Base-by-base conservation (phyloP, 805 yeast species). In the Candida patagonica region DNA sequence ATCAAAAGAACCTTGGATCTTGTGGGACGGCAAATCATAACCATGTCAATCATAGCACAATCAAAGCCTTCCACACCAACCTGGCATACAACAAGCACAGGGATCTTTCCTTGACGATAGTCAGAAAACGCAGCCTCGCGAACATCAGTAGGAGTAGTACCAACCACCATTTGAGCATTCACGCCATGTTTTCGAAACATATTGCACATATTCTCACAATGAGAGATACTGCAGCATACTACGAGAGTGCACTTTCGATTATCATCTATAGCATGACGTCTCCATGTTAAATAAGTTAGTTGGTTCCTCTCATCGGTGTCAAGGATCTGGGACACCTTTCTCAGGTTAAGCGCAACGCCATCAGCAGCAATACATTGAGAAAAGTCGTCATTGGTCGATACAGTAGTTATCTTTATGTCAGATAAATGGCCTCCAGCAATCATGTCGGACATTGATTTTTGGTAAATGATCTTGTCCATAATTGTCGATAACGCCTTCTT, bases 31-130 rank as follows among this genome's bases (percentile, higher is more conserved):
- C 84, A 82, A 24, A 88, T 58, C 22, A 88, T 65, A 9, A 88
- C 63, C 23, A 86, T 78, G 53, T 88, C 96, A 42, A 87, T 80
- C 45, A 78, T 78, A 2, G 96, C 96, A 15, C 89, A 78, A 61
- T 88, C 96, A 0, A 96, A 86, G 0, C 97, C 97, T 57, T 88
- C 97, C 0, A 95, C 88, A 50, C 89, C 80, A 5, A 88, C 84
- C 13, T 82, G 85, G 56, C 95, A 92, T 54, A 89, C 89, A 62
- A 92, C 71, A 23, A 88, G 60, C 0, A 89, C 94, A 4, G 79
- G 74, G 15, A 84, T 66, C 12, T 68, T 54, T 0, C 92, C 87
- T 0, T 60, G 49, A 44, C 67, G 70, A 54, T 88, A 89, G 26
- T 72, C 78, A 5, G 63, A 58, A 2, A 87, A 59, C 0, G 76